Evolutionary conservation across 2,329 filamentous ascomycete genomes (phyloP).

Genomic region (Corinectria fuckeliana): DNA sequence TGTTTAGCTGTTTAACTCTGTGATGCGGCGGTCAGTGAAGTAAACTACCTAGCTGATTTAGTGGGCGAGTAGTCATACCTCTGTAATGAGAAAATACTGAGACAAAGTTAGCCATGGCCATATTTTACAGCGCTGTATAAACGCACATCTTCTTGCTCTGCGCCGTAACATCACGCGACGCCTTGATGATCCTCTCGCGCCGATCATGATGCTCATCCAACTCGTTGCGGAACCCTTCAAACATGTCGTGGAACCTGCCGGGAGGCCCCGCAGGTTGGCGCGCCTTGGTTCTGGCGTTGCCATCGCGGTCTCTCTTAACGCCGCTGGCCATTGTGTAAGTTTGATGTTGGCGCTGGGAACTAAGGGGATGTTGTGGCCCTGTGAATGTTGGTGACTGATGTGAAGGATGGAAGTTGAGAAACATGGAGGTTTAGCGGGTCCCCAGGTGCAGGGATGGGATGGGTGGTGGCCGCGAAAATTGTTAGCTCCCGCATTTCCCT

Average conservation of each 20-base stretch:
- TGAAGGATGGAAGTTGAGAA: conserved; percentile 27
- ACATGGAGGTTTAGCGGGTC: conserved; percentile 17
- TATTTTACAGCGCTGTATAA: background rate
- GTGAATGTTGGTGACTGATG: conserved; percentile 29
- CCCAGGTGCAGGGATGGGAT: conserved; percentile 31
- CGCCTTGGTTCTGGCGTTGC: conserved; percentile 52
- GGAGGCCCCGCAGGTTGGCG: conserved; percentile 43
- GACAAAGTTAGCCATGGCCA: conserved; percentile 2
- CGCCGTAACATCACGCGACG: conserved; percentile 89
- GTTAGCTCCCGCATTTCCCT: conserved; percentile 24
- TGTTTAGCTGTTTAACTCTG: conserved; percentile 69
- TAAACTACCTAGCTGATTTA: background rate
- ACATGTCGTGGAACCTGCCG: conserved; percentile 72
- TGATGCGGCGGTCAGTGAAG: conserved; percentile 23
- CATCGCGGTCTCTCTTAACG: conserved; percentile 61
- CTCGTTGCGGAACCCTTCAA: conserved; percentile 83
- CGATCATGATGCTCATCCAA: conserved; percentile 95
- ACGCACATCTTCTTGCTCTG: conserved; percentile 94
- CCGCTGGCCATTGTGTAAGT: conserved; percentile 45
- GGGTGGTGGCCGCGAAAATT: conserved; percentile 30
- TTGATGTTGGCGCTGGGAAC: background rate
- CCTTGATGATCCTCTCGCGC: conserved; percentile 87
- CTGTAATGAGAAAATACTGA: conserved; percentile 49
- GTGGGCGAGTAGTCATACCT: conserved; percentile 43
- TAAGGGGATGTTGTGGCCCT: background rate